phyloP scores from a whole-genome alignment of 2,329 filamentous ascomycete species.

The Chaetomiaceae sp. region DNA sequence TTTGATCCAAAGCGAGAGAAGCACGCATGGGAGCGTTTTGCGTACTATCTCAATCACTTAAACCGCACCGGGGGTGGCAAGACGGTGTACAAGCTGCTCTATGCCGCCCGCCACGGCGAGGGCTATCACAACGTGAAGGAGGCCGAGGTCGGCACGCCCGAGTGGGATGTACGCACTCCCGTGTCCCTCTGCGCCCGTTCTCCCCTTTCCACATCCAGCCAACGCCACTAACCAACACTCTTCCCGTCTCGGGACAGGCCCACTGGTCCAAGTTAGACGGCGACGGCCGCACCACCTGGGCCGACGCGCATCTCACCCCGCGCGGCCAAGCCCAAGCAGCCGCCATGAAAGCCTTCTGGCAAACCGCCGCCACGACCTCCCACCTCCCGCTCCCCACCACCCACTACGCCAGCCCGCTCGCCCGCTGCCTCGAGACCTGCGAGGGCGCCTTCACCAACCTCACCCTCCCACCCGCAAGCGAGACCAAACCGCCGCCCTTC shows the following conservation, averaged over 20 bases:
- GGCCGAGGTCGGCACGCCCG: neutral
- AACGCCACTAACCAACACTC: neutral
- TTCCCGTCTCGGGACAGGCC: conserved; percentile 21
- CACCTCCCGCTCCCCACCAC: conserved; percentile 52
- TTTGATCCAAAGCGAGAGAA: conserved; percentile 35
- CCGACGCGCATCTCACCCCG: conserved; percentile 44
- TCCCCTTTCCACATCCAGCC: neutral
- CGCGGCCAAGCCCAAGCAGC: conserved; percentile 48
- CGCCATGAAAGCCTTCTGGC: conserved; percentile 47
- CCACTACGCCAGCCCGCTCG: neutral
- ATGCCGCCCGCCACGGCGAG: conserved; percentile 64
- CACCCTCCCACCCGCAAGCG: neutral
- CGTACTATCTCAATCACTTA: conserved; percentile 48
- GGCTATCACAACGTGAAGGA: conserved; percentile 49
- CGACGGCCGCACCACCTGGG: conserved; percentile 33
- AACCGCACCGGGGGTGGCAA: conserved; percentile 41
- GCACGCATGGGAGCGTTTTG: conserved; percentile 61
- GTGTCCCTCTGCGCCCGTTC: too few relatives aligned
- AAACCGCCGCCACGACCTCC: conserved; percentile 43
- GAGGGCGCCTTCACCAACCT: neutral
- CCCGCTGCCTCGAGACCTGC: conserved; percentile 1
- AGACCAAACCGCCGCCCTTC: conserved; percentile 30
- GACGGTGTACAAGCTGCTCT: conserved; percentile 59
- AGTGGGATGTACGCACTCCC: neutral
- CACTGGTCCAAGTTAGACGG: conserved; percentile 36